These are phyloP conservation scores for Colletotrichum chrysophilum DNA, from an alignment of 2,329 filamentous ascomycete species.

Conservation along the genomic window DNA sequence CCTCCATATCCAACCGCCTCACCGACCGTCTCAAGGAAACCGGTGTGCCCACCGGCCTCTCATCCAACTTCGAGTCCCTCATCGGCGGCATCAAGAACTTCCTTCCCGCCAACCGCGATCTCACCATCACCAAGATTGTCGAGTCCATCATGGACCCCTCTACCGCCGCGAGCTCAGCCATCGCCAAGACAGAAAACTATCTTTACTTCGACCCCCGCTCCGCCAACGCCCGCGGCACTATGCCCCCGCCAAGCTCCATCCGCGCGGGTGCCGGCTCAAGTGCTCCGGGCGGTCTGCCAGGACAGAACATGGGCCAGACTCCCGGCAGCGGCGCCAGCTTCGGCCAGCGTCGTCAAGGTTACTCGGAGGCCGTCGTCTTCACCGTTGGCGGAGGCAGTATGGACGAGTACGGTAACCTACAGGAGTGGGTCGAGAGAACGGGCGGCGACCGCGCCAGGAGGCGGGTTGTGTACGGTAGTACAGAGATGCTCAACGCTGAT, in stretches of 20 bases:
- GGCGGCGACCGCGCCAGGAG: constrained; percentile 70
- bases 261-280: constrained; percentile 47
- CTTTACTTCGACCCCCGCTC: constrained; percentile 96
- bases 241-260: constrained; percentile 77
- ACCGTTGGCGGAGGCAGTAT: constrained; percentile 96
- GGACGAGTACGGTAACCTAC: constrained; percentile 97
- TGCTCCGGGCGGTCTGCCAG: constrained; percentile 53
- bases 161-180: constrained; percentile 86
- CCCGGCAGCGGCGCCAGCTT: constrained; percentile 82
- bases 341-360: constrained; percentile 88
- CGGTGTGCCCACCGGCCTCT: constrained; percentile 70
- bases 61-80: constrained; percentile 88
- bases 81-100: constrained; percentile 98
- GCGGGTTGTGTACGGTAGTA: constrained; percentile 93
- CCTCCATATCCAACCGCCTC: constrained; percentile 86
- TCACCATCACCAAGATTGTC: constrained; percentile 96
- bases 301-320: constrained; percentile 44
- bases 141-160: constrained; percentile 98
- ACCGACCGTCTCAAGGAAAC: constrained; percentile 95
- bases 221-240: constrained; percentile 88
- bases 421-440: constrained; percentile 91
- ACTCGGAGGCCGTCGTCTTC: constrained; percentile 91
- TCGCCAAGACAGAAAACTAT: constrained; percentile 95
- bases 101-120: constrained; percentile 91
- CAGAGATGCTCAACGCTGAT: constrained; percentile 75